A percentile compares a stretch with the other conserved stretches of the same genome.
phyloP scores from a whole-genome alignment of 164 flowering plant genomes.

The Nelumbo lutea region DNA sequence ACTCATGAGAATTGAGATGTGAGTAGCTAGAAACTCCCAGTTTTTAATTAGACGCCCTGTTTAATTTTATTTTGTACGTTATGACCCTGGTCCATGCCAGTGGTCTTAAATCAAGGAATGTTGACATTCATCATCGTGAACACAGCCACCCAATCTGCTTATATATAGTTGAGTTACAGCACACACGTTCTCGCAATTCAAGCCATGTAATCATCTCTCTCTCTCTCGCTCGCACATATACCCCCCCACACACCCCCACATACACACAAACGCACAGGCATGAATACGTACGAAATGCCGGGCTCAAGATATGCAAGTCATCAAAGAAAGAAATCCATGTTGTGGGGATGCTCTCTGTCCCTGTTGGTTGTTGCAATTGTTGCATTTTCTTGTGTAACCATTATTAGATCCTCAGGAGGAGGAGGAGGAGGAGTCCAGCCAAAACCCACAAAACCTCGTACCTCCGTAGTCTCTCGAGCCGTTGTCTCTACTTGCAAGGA shows the following conservation, averaged over 20 bases:
- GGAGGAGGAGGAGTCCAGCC: conserved; percentile 1
- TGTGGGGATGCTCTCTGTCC: conserved; percentile 5
- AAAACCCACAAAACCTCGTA: not conserved
- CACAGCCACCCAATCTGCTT: too few species aligned
- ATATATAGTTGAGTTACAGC: not conserved
- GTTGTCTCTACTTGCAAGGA: conserved; percentile 13
- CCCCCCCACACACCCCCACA: not conserved
- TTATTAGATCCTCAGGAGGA: not conserved
- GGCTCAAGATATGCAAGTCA: not conserved
- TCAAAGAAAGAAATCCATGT: not conserved
- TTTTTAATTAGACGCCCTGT: too few species aligned
- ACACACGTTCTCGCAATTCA: conserved; percentile 15
- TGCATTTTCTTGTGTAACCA: conserved; percentile 1
- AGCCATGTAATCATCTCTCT: not conserved
- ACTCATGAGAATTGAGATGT: too few species aligned
- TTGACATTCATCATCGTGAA: too few species aligned
- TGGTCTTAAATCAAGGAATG: too few species aligned
- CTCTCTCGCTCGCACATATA: conserved; percentile 6
- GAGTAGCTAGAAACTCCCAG: too few species aligned
- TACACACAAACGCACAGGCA: not conserved
- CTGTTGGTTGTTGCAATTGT: conserved; percentile 7
- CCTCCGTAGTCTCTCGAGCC: not conserved
- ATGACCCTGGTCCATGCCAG: too few species aligned
- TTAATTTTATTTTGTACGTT: too few species aligned
- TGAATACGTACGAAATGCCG: conserved; percentile 6